Conservation (phyloP, 1,284 basidiomycete species). For the Cryptococcus deneoformans region DNA sequence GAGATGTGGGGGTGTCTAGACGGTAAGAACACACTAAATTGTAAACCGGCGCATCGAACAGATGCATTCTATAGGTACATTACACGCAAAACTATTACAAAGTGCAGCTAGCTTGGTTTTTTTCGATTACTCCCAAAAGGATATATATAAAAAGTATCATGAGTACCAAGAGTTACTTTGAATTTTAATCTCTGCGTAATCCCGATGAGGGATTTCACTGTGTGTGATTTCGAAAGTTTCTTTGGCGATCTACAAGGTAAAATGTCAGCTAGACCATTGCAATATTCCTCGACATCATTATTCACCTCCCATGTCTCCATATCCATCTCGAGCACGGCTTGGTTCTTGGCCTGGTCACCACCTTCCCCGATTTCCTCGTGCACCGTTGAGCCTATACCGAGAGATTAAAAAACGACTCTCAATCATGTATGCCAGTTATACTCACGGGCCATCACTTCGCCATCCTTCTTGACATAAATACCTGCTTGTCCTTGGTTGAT, state of each 20-base stretch:
- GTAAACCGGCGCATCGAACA: background rate
- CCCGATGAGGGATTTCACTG: conserved; percentile 50
- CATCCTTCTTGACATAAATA: conserved; percentile 42
- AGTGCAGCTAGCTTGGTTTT: no score
- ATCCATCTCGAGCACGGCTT: conserved; percentile 55
- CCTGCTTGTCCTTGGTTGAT: conserved; percentile 51
- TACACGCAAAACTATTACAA: background rate
- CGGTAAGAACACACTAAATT: background rate
- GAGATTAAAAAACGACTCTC: no score
- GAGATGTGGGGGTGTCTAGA: background rate
- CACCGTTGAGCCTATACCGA: no score
- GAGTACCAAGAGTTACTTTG: conserved; percentile 20
- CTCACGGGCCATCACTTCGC: conserved; percentile 48
- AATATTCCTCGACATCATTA: background rate
- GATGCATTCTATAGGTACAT: background rate
- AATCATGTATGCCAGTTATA: conserved; percentile 3
- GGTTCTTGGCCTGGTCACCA: conserved; percentile 39
- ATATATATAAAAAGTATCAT: no score
- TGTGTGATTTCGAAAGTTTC: conserved; percentile 49
- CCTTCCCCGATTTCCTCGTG: background rate
- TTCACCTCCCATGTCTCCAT: conserved; percentile 50
- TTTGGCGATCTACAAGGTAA: conserved; percentile 46
- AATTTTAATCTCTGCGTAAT: conserved; percentile 2
- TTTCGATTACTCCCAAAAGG: no score
- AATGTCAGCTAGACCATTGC: conserved; percentile 4